Base-by-base conservation (phyloP, 495 filamentous ascomycete genomes). In the Jackrogersella minutella region DNA sequence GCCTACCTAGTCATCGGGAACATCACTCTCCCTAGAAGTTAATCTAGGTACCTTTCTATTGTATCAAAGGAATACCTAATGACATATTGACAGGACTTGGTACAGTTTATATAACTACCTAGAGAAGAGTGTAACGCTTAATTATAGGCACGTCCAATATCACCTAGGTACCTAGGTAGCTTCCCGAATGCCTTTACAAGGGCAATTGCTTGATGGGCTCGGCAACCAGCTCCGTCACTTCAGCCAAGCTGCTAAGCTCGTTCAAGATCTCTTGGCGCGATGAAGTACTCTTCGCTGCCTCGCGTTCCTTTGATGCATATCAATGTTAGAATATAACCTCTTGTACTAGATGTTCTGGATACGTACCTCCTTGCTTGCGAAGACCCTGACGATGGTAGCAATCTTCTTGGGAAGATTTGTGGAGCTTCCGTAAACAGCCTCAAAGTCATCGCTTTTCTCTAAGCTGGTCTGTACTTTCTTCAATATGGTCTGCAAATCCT, bases 381-480 rank as follows among this genome's bases (percentile, higher is more conserved):
- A 43, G 11, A 33, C 31, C 21, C 50, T 58, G 6, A 68, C 17
- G 13, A 68, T 3, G 19, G 39, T 19, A n/a, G 62, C n/a, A 37
- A 54, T 49, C 39, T 64, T 63, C 53, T 58, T 7, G 10, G 58
- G 53, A 8, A 68, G 65, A 24, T 68, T 68, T 3, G 58, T n/a
- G 6, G 52, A 31, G 52, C 36, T 58, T 39, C 65, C 65, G 19
- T 64, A 68, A 2, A 68, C 59, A n/a, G 53, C 46, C 2, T 47
- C 52, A 1, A 30, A 22, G 19, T 55, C 59, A 10, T 7, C 17
- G 22, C 24, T 16, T n/a, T 57, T 59, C 44, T 44, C 31, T 3
- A 64, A 6, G 26, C 17, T 47, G 9, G 59, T 53, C 31, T 50
- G n/a, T 0, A 68, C 40, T 16, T 63, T 68, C 16, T 54, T 31